Percentiles rank a stretch among this genome's conserved stretches.
These are phyloP conservation scores for Leccinum disarticulatum DNA, from an alignment of 768 basidiomycete genomes.

Conservation along the genomic window DNA sequence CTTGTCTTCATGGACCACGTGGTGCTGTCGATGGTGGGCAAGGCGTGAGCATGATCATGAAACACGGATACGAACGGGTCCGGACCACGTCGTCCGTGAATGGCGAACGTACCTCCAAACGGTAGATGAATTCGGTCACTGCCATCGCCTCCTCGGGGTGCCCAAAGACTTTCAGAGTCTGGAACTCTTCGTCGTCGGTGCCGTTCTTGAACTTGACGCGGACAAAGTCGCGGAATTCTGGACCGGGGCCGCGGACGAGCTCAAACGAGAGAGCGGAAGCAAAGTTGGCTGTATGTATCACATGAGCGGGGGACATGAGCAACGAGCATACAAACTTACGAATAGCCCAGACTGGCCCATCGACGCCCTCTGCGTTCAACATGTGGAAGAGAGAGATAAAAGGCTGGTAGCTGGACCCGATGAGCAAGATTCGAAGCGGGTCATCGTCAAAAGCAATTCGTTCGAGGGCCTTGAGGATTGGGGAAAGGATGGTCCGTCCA, in stretches of 20 bases:
- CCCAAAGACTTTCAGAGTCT: conserved; percentile 67
- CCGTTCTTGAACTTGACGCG: conserved; percentile 85
- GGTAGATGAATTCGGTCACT: conserved; percentile 80
- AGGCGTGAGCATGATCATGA: neutral
- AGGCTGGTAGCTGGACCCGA: conserved; percentile 82
- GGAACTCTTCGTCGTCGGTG: conserved; percentile 52
- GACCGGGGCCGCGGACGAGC: conserved; percentile 70
- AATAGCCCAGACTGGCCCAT: conserved; percentile 58
- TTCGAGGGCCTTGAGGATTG: conserved; percentile 69
- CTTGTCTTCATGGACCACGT: conserved; percentile 38
- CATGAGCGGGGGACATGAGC: neutral
- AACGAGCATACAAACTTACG: conserved; percentile 45
- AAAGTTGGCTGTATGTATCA: conserved; percentile 53
- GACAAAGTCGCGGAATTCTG: conserved; percentile 75
- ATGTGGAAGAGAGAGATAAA: conserved; percentile 85
- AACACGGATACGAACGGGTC: neutral
- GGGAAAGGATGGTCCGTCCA: conserved; percentile 71
- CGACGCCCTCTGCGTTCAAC: conserved; percentile 52
- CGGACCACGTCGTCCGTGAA: conserved; percentile 31
- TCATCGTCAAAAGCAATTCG: conserved; percentile 76
- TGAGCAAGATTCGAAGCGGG: conserved; percentile 72
- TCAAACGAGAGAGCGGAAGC: conserved; percentile 74
- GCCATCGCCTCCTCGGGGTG: conserved; percentile 67
- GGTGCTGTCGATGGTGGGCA: conserved; percentile 10
- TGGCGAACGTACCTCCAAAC: conserved; percentile 57